Percentiles rank a stretch among this genome's conserved stretches.
Conservation (phyloP, 148 eudicot genomes). For the Rhododendron ovatum region DNA sequence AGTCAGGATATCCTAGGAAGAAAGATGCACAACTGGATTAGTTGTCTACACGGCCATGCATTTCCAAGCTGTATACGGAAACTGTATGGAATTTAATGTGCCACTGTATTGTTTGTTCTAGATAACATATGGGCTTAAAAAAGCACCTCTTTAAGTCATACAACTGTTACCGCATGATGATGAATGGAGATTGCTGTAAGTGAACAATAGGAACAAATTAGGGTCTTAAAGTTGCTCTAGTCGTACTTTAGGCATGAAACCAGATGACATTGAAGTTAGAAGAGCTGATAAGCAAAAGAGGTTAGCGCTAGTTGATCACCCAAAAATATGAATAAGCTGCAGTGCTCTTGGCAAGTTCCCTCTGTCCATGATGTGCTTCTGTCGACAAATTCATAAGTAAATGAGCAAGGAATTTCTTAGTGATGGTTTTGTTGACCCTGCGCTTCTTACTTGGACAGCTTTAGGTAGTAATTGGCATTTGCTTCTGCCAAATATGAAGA, state of each 20-base stretch:
- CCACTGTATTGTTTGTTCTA: too few relatives aligned
- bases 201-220: background rate
- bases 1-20: too few relatives aligned
- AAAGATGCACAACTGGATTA: too few relatives aligned
- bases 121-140: too few relatives aligned
- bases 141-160: too few relatives aligned
- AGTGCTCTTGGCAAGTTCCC: background rate
- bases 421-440: background rate
- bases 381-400: background rate
- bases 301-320: background rate
- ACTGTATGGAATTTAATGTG: too few relatives aligned
- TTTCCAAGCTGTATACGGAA: too few relatives aligned
- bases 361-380: background rate
- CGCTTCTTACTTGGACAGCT: constrained; percentile 2
- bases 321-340: too few relatives aligned
- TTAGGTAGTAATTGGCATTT: background rate
- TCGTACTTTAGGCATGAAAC: background rate
- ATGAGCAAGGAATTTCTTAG: background rate
- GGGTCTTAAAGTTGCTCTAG: background rate
- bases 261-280: background rate
- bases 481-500: background rate
- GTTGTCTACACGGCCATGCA: too few relatives aligned
- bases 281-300: background rate
- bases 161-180: too few relatives aligned
- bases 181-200: background rate